phyloP scores from a whole-genome alignment of 2,329 filamentous ascomycete species.

The Penicillium concentricum region DNA sequence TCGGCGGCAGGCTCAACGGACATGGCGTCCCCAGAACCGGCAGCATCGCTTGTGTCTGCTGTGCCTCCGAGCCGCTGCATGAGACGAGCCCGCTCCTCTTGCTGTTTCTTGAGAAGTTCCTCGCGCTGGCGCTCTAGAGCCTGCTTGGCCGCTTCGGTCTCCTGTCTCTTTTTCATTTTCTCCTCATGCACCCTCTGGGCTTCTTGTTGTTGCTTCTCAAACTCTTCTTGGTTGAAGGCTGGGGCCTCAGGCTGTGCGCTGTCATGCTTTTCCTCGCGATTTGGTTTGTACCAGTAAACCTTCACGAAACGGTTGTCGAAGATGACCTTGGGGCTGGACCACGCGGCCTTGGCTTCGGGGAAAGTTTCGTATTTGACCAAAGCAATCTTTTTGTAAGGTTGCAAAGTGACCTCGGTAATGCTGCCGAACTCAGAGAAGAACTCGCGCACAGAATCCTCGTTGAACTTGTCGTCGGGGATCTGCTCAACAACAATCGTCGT shows the following conservation, averaged over 20 bases:
- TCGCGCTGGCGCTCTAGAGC: constrained; percentile 55
- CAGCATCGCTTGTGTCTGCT: constrained; percentile 29
- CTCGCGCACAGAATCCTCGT: constrained; percentile 52
- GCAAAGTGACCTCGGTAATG: constrained; percentile 56
- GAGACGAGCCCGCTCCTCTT: constrained; percentile 55
- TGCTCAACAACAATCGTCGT: constrained; percentile 61
- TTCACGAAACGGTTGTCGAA: constrained; percentile 66
- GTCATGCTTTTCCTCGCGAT: constrained; percentile 31
- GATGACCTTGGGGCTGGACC: constrained; percentile 60
- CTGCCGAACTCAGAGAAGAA: constrained; percentile 61
- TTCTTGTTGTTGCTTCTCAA: constrained; percentile 56
- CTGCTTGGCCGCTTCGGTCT: constrained; percentile 51
- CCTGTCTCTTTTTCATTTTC: constrained; percentile 51
- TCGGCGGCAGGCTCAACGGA: constrained; percentile 26
- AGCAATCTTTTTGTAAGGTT: constrained; percentile 54
- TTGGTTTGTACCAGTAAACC: constrained; percentile 60
- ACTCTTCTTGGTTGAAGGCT: constrained; percentile 53
- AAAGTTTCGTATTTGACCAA: constrained; percentile 56
- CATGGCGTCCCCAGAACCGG: constrained; percentile 24
- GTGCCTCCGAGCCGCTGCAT: constrained; percentile 50
- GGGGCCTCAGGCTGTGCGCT: constrained; percentile 40
- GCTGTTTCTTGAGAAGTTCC: constrained; percentile 52
- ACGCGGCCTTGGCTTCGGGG: constrained; percentile 54
- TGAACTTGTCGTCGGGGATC: constrained; percentile 59
- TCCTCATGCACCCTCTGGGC: constrained; percentile 59